Evolutionary conservation across 306 rosid genomes (phyloP).

Genomic region (Begonia masoniana): DNA sequence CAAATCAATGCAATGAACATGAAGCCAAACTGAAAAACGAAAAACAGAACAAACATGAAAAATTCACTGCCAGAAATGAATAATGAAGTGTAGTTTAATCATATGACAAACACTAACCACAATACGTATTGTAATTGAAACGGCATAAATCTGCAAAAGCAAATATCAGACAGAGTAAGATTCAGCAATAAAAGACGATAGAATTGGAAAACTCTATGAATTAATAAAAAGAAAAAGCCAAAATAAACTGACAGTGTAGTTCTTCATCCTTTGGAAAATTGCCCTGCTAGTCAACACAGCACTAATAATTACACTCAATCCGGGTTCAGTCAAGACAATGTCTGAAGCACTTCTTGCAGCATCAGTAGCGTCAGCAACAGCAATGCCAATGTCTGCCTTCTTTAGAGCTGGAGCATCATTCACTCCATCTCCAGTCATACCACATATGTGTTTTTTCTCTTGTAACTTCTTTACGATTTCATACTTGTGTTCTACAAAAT

Average conservation of each 20-base stretch:
- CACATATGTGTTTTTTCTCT: constrained; percentile 94
- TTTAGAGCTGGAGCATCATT: constrained; percentile 97
- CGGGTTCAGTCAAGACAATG: constrained; percentile 96
- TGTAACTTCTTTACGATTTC: constrained; percentile 94
- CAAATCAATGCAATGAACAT: constrained; percentile 92
- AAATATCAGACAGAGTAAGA: constrained; percentile 3
- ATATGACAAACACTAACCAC: constrained; percentile 53
- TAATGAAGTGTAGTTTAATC: constrained; percentile 3
- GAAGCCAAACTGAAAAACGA: constrained; percentile 73
- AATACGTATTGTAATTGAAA: constrained; percentile 94
- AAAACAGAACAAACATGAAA: constrained; percentile 4
- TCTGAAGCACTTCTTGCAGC: constrained; percentile 98
- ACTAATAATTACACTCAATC: constrained; percentile 91
- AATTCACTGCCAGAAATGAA: constrained; percentile 1
- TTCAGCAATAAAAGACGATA: not conserved
- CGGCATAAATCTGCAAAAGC: constrained; percentile 80
- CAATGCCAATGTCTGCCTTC: constrained; percentile 96
- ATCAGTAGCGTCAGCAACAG: constrained; percentile 99
- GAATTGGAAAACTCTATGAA: not conserved
- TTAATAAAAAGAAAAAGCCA: not conserved
- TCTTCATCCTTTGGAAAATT: constrained; percentile 98
- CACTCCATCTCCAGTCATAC: constrained; percentile 99
- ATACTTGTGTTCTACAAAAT: constrained; percentile 78
- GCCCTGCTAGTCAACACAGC: constrained; percentile 99
- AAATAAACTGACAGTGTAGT: constrained; percentile 67